Base-by-base conservation (phyloP, 2,329 filamentous ascomycete species). In the Coniochaeta hoffmannii region DNA sequence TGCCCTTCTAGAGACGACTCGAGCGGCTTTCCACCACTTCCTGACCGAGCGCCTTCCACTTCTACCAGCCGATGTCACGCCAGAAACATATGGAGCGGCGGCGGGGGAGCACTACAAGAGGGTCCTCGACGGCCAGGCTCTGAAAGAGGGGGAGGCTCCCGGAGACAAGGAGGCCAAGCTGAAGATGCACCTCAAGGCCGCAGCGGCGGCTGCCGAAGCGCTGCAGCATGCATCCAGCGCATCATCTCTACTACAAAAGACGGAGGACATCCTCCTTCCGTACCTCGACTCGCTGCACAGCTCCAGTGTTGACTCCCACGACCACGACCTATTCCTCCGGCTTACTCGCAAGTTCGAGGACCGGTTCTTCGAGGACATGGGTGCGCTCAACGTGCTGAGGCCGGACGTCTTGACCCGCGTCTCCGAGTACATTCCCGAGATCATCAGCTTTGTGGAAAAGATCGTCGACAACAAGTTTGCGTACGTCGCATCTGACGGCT, bases 391-490 rank as follows among this genome's bases (percentile, higher is more conserved):
- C 64, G 90, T 96, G 11, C 76, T 93, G 36, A 79, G 86, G 22
- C 91, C 93, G 0, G 88, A 95, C 64, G 81, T 88, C 32, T 76
- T 96, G 26, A 96, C 91, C 0, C 79, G 92, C 56, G 93, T 97
- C n/a, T 96, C 91, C 1, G 90, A 96, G 64, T 97, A 94, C 63
- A 88, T 93, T 4, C 85, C 86, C 0, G 86, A 96, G 65, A 97
- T 97, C 65, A 90, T 89, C 49, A 76, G 81, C 10, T 97, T 96
- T 60, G 90, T 97, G 0, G 82, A 93, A 64, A 84, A 81, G 60
- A 89, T 96, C 56, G 83, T 95, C 22, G 75, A 87, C 53, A 96
- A 96, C 66, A 88, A 89, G 0, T 97, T 92, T 63, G 93, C 87
- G 1, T 97, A 97, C 62, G 79, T 83, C 64, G 73, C 78, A 2